phyloP scores from a whole-genome alignment of 2,329 filamentous ascomycete genomes.

The Alternaria novae-zelandiae region DNA sequence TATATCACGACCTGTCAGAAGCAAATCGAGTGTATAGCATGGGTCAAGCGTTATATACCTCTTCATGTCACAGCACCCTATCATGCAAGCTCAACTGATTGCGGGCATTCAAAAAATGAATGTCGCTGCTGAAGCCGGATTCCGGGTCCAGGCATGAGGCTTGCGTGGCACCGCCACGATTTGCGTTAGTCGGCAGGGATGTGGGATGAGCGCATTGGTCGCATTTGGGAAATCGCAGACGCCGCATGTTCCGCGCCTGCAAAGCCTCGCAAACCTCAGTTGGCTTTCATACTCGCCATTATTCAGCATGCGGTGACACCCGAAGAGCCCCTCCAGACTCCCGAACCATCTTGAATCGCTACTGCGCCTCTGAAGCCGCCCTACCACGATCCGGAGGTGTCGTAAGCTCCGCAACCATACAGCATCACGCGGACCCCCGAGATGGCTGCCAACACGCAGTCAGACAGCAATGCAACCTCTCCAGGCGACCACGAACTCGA shows the following conservation, averaged over 20 bases:
- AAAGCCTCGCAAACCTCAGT: constrained; percentile 9
- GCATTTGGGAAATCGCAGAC: constrained; percentile 18
- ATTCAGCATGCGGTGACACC: constrained; percentile 21
- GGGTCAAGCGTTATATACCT: neutral
- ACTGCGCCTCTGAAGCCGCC: neutral
- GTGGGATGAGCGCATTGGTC: constrained; percentile 26
- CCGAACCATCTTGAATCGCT: neutral
- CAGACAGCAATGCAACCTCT: constrained; percentile 32
- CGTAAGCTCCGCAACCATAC: constrained; percentile 1
- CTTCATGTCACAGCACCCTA: neutral
- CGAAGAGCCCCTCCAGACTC: neutral
- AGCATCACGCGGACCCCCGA: constrained; percentile 27
- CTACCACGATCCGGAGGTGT: constrained; percentile 6
- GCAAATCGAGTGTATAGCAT: neutral
- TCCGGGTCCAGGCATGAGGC: constrained; percentile 6
- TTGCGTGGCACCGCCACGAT: constrained; percentile 21
- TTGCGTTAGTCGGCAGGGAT: constrained; percentile 22
- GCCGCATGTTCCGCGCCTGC: constrained; percentile 25
- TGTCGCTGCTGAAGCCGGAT: neutral
- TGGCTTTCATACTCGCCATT: neutral
- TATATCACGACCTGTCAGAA: neutral
- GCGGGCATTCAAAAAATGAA: neutral
- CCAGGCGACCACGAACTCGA: constrained; percentile 45
- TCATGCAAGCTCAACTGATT: neutral
- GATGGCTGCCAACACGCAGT: constrained; percentile 32